These are phyloP conservation scores for Venturia asperata DNA, from an alignment of 2,329 filamentous ascomycete genomes.

Conservation along the genomic window DNA sequence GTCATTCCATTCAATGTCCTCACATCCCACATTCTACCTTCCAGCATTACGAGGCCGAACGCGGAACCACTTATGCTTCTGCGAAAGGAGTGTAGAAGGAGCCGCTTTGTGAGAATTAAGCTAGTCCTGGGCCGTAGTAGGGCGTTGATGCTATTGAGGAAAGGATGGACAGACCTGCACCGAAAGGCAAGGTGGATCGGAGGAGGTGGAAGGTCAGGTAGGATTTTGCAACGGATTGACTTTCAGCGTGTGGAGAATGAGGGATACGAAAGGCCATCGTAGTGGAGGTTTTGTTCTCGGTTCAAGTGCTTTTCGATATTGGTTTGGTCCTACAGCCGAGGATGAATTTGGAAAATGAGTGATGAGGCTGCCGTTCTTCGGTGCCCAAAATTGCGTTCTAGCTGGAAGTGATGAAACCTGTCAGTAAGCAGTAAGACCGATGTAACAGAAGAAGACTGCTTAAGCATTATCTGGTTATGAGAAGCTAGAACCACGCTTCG, in stretches of 20 bases:
- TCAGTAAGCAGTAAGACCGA: no score
- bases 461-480: no score
- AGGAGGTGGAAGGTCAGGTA: constrained; percentile 56
- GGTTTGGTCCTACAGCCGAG: not conserved
- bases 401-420: no score
- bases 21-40: constrained; percentile 46
- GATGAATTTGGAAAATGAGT: not conserved
- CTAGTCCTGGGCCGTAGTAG: constrained; percentile 24
- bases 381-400: not conserved
- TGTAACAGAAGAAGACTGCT: no score
- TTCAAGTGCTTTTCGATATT: not conserved
- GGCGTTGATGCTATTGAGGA: constrained; percentile 30
- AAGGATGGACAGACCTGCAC: constrained; percentile 42
- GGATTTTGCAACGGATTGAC: constrained; percentile 48
- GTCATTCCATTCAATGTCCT: constrained; percentile 58
- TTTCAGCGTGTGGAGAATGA: constrained; percentile 54
- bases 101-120: constrained; percentile 27
- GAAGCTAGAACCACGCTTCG: not conserved
- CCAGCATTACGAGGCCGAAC: constrained; percentile 39
- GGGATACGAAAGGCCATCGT: constrained; percentile 51
- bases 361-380: not conserved
- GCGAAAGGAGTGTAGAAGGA: constrained; percentile 41
- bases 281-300: not conserved
- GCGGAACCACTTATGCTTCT: constrained; percentile 42
- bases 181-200: constrained; percentile 48